phyloP scores from a whole-genome alignment of 2,329 filamentous ascomycete genomes.

The Fusarium euwallaceae region DNA sequence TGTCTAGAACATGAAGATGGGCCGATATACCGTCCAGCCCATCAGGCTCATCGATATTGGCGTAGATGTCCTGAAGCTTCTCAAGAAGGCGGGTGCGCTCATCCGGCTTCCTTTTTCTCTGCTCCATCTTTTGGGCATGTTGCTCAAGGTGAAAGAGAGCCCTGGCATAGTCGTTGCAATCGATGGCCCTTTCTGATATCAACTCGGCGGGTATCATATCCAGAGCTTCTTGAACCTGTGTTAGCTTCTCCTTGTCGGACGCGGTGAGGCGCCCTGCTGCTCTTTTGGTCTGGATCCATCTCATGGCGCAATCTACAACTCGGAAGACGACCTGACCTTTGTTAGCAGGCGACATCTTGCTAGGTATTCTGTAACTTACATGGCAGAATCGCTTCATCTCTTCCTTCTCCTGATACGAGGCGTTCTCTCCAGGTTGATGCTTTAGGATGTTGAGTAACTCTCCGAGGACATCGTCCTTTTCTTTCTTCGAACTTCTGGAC shows the following conservation, averaged over 20 bases:
- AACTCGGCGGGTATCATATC: constrained; percentile 79
- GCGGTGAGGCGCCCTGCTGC: constrained; percentile 46
- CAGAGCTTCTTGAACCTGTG: constrained; percentile 65
- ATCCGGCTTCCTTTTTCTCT: constrained; percentile 59
- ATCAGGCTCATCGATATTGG: constrained; percentile 97
- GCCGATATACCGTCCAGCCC: constrained; percentile 95
- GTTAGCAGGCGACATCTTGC: constrained; percentile 18
- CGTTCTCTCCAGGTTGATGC: constrained; percentile 64
- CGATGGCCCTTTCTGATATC: constrained; percentile 84
- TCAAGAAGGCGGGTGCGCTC: constrained; percentile 78
- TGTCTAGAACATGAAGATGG: constrained; percentile 86
- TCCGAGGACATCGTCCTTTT: constrained; percentile 74
- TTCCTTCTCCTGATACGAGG: constrained; percentile 74
- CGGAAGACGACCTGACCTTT: constrained; percentile 82
- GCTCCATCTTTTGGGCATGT: constrained; percentile 73
- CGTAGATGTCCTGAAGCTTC: constrained; percentile 91
- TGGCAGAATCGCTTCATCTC: constrained; percentile 89
- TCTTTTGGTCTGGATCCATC: constrained; percentile 85
- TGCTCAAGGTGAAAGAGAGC: constrained; percentile 96
- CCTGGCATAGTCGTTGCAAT: constrained; percentile 92
- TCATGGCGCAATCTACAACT: constrained; percentile 89
- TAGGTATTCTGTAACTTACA: constrained; percentile 62
- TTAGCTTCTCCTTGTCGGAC: constrained; percentile 62
- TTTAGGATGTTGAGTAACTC: constrained; percentile 84
- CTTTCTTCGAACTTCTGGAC: constrained; percentile 69